Evolutionary conservation across 2,329 filamentous ascomycete genomes (phyloP), one percentile per base, ranked within the genome.

Genomic region (Monascus ruber): DNA sequence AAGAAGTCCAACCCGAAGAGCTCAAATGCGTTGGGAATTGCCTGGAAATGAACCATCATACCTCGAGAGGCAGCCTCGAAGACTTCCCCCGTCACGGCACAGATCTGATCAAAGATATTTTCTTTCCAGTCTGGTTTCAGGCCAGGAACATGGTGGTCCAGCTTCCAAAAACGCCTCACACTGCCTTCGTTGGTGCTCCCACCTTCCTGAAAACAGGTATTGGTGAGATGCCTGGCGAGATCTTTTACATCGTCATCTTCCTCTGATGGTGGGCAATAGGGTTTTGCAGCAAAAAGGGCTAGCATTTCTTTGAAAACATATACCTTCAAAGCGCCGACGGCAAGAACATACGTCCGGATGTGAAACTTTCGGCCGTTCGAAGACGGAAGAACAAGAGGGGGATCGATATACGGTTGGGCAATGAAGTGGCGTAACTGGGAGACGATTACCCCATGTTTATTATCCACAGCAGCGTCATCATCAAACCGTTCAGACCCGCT

Each of bases 341-440:
- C 85, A 42, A 94, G 73, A 24, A 94, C 85, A 62, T 98, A 98
- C 1, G 83, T 85, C 34, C 91, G 75, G 55, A 98, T 85, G 65
- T 98, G 91, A 66, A 96, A 98, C 63, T 98, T 98, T 47, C 83
- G 77, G 44, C 72, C 69, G 26, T 73, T 73, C n/a, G 65, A 67
- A 26, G 69, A 72, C 2, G 69, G 71, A 10, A 89, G 67, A 8
- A 95, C 73, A 3, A 96, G 74, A 0, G 89, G 88, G 1, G 83
- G 85, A 59, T 94, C 77, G 52, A 98, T 89, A 63, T 98, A 98
- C 1, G 86, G 85, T 62, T 98, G 91, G 4, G 83, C 88, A 53
- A 96, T 79, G 66, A 98, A 98, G 66, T 98, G 89, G 42, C 91
- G 83, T 36, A 98, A 79, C 56, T 95, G 87, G 1, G 85, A 91